A percentile compares a stretch with the other conserved stretches of the same genome.
Evolutionary conservation across 1,284 basidiomycete genomes (phyloP).

Genomic region (Earliella scabrosa): DNA sequence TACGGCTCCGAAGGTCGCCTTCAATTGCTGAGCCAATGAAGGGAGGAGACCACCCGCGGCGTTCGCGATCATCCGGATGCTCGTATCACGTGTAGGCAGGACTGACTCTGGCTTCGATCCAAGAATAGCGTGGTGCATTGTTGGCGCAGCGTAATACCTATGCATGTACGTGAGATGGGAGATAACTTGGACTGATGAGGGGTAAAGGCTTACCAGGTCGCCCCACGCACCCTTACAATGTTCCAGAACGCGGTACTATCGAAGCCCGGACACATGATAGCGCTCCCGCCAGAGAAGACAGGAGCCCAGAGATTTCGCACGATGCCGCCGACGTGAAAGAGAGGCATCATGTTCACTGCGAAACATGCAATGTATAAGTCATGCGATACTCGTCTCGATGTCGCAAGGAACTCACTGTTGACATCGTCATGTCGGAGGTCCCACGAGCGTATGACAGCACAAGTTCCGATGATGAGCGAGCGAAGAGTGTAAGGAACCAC

Average conservation of each 20-base stretch:
- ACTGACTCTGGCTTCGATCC: constrained; percentile 41
- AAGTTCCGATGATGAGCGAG: constrained; percentile 62
- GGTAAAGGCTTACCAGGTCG: constrained; percentile 48
- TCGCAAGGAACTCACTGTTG: constrained; percentile 41
- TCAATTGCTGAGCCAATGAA: constrained; percentile 45
- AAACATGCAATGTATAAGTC: neutral
- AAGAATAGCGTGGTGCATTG: constrained; percentile 50
- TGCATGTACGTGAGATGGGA: neutral
- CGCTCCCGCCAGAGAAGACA: constrained; percentile 57
- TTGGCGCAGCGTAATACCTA: constrained; percentile 54
- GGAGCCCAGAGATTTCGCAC: constrained; percentile 67
- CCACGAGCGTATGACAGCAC: constrained; percentile 62
- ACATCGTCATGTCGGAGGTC: constrained; percentile 48
- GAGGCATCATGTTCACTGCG: constrained; percentile 67
- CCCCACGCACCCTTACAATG: constrained; percentile 48
- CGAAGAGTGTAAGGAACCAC: constrained; percentile 65
- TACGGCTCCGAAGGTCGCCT: constrained; percentile 42
- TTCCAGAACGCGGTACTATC: constrained; percentile 64
- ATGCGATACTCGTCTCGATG: neutral
- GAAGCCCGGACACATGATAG: constrained; percentile 64
- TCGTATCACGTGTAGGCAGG: constrained; percentile 38
- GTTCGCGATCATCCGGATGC: constrained; percentile 51
- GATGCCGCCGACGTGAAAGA: constrained; percentile 72
- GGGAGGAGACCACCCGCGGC: constrained; percentile 51
- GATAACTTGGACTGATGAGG: neutral